phyloP scores from a whole-genome alignment of 768 basidiomycete genomes.

The Tubosaeta sp. region DNA sequence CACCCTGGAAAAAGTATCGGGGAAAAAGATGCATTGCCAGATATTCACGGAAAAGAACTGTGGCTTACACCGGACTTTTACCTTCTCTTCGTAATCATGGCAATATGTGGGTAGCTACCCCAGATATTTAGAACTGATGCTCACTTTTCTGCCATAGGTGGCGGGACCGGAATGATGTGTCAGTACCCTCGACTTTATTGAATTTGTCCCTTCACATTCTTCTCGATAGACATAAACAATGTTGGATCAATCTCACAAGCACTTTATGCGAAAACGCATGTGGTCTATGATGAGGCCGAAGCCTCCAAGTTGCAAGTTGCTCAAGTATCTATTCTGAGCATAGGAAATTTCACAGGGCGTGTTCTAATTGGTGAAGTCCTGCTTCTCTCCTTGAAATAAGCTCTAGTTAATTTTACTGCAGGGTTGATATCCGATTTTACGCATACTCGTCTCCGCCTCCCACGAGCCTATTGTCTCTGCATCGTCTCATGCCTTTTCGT shows the following conservation, averaged over 20 bases:
- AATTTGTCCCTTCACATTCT: neutral
- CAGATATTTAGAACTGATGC: neutral
- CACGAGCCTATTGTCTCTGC: conserved; percentile 67
- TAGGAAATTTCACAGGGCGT: conserved; percentile 79
- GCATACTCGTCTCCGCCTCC: conserved; percentile 53
- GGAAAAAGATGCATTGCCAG: conserved; percentile 36
- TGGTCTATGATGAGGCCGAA: conserved; percentile 58
- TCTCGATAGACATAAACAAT: conserved; percentile 74
- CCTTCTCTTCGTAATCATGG: conserved; percentile 52
- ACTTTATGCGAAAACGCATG: conserved; percentile 56
- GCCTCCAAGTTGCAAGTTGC: conserved; percentile 74
- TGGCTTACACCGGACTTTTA: conserved; percentile 58
- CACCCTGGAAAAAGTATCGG: neutral
- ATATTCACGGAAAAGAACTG: conserved; percentile 52
- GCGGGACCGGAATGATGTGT: conserved; percentile 79
- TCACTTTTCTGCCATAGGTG: conserved; percentile 39
- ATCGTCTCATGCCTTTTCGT: conserved; percentile 67
- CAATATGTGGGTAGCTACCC: conserved; percentile 43
- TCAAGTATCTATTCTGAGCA: conserved; percentile 79
- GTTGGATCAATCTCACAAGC: conserved; percentile 74
- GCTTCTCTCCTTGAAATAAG: no score
- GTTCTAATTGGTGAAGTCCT: conserved; percentile 58
- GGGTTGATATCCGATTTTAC: conserved; percentile 67
- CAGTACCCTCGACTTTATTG: conserved; percentile 18
- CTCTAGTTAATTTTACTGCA: conserved; percentile 19